Evolutionary conservation across 352 stramenopile species (phyloP).

Genomic region (Globisporangium middletonii): DNA sequence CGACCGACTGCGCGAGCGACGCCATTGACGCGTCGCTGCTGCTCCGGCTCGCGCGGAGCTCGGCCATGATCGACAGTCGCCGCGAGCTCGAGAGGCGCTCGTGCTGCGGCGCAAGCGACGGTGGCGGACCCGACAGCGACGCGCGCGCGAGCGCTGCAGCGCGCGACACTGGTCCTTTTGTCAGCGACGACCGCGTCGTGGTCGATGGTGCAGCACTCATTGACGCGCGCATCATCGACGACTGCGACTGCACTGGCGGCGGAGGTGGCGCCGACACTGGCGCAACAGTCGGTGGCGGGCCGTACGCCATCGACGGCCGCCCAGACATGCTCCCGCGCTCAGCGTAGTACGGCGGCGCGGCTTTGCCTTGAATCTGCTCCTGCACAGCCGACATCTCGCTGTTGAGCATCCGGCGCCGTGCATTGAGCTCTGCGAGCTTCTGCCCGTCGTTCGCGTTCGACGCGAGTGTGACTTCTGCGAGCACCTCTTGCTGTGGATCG

Average conservation of each 20-base stretch:
- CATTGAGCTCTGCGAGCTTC: constrained; percentile 42
- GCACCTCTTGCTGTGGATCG: constrained; percentile 47
- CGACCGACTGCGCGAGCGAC: constrained; percentile 39
- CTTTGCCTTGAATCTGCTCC: constrained; percentile 21
- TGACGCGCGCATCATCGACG: not conserved
- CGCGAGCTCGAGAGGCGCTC: constrained; percentile 6
- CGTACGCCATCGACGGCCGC: constrained; percentile 22
- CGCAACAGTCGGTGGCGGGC: not conserved
- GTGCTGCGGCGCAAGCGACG: constrained; percentile 1
- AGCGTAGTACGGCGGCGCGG: constrained; percentile 20
- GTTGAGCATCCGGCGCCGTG: constrained; percentile 55
- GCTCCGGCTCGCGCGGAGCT: constrained; percentile 28
- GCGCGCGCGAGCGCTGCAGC: not conserved
- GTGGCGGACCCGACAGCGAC: constrained; percentile 5
- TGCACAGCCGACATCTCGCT: constrained; percentile 70
- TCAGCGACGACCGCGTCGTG: not conserved
- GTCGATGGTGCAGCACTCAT: not conserved
- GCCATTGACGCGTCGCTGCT: constrained; percentile 53
- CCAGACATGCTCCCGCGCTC: constrained; percentile 21
- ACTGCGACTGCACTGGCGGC: not conserved
- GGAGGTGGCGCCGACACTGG: constrained; percentile 6
- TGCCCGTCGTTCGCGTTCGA: constrained; percentile 44
- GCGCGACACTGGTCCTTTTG: not conserved
- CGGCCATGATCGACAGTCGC: constrained; percentile 25
- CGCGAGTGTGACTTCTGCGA: constrained; percentile 52